phyloP scores from a whole-genome alignment of 768 basidiomycete species.

The Suillus plorans region DNA sequence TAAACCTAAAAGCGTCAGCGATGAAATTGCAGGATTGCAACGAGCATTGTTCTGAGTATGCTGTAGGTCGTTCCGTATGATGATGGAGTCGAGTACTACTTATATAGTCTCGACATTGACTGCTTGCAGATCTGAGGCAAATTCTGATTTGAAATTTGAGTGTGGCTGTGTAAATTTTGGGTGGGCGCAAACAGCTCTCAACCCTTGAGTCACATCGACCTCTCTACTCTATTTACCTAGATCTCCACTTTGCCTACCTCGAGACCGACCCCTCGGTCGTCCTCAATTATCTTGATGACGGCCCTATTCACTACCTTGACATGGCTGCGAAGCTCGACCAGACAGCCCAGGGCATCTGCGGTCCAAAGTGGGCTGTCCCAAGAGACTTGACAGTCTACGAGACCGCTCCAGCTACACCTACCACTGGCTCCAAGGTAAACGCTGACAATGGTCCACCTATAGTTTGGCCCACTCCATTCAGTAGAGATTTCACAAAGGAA shows the following conservation, averaged over 20 bases:
- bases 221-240: slow-evolving; percentile 90
- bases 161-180: slow-evolving; percentile 31
- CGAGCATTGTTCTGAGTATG: too few relatives aligned
- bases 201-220: too few relatives aligned
- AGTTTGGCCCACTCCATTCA: slow-evolving; percentile 95
- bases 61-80: not conserved
- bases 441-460: slow-evolving; percentile 97
- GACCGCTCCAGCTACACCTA: slow-evolving; percentile 34
- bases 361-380: slow-evolving; percentile 98
- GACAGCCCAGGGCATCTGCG: slow-evolving; percentile 97
- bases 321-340: slow-evolving; percentile 99
- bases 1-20: too few relatives aligned
- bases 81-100: not conserved
- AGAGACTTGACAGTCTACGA: slow-evolving; percentile 84
- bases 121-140: too few relatives aligned
- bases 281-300: slow-evolving; percentile 57
- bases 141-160: not conserved
- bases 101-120: too few relatives aligned
- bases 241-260: slow-evolving; percentile 99
- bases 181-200: not conserved
- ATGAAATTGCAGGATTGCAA: too few relatives aligned
- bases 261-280: slow-evolving; percentile 99
- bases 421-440: slow-evolving; percentile 52
- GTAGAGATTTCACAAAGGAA: slow-evolving; percentile 96
- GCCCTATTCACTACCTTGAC: slow-evolving; percentile 89